A percentile compares a stretch with the other conserved stretches of the same genome.
phyloP scores from a whole-genome alignment of 495 filamentous ascomycete genomes.

The Penicillium coffeae region DNA sequence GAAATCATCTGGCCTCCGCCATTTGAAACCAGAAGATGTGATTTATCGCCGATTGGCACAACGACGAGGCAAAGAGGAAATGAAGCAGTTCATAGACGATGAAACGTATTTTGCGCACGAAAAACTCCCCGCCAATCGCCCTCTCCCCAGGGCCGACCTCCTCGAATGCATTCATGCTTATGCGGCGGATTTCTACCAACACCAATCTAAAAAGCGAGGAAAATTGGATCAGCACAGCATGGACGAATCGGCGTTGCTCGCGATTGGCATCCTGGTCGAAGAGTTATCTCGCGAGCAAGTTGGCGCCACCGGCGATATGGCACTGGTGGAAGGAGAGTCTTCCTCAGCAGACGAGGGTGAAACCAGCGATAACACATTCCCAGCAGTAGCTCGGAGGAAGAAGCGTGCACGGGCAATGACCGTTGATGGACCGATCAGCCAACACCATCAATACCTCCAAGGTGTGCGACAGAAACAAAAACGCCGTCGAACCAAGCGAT shows the following conservation, averaged over 20 bases:
- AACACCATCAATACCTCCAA: constrained; percentile 20
- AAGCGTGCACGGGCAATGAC: constrained; percentile 13
- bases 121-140: constrained; percentile 46
- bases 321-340: constrained; percentile 60
- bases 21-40: constrained; percentile 68
- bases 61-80: constrained; percentile 12
- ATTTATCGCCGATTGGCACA: constrained; percentile 62
- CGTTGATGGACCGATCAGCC: constrained; percentile 15
- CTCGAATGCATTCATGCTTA: constrained; percentile 76
- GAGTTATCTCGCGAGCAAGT: constrained; percentile 62
- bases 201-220: constrained; percentile 27
- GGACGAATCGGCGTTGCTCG: constrained; percentile 82
- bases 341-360: constrained; percentile 20
- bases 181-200: constrained; percentile 65
- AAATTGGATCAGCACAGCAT: constrained; percentile 59
- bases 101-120: constrained; percentile 67
- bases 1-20: constrained; percentile 45
- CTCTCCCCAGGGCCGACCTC: constrained; percentile 68
- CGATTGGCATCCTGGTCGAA: constrained; percentile 77
- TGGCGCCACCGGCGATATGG: constrained; percentile 69
- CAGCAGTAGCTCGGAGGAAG: constrained; percentile 1
- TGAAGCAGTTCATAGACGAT: constrained; percentile 60
- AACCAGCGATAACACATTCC: constrained; percentile 5
- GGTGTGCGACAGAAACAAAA: constrained; percentile 21
- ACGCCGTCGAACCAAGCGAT: constrained; percentile 20